Conservation (phyloP, 1,284 basidiomycete genomes). For the Phylloporus sp. region DNA sequence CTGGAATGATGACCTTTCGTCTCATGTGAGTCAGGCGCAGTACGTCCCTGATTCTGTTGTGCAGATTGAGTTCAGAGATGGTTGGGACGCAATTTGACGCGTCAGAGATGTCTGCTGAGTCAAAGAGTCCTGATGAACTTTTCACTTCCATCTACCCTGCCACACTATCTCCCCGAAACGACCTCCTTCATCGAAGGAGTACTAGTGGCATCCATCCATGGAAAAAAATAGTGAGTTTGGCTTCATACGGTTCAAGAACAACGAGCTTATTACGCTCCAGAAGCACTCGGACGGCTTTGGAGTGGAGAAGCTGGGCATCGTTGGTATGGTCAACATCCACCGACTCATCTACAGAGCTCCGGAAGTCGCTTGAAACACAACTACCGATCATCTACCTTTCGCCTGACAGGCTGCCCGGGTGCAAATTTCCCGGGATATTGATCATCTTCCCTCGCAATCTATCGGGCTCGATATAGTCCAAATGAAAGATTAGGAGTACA, state of each 20-base stretch:
- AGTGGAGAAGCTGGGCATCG: slow-evolving; percentile 81
- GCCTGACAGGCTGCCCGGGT: slow-evolving; percentile 83
- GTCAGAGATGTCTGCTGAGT: slow-evolving; percentile 35
- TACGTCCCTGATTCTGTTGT: too few species aligned
- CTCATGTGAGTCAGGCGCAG: too few species aligned
- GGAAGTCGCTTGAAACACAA: slow-evolving; percentile 84
- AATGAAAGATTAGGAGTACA: slow-evolving; percentile 75
- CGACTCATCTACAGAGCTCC: slow-evolving; percentile 82
- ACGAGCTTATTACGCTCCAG: background rate
- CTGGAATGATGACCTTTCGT: too few species aligned
- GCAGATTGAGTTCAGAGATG: slow-evolving; percentile 88
- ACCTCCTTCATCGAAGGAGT: slow-evolving; percentile 63
- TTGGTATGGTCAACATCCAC: slow-evolving; percentile 82
- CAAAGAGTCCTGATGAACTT: slow-evolving; percentile 49
- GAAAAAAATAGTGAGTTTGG: slow-evolving; percentile 64
- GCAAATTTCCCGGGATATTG: slow-evolving; percentile 87
- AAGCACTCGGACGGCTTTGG: slow-evolving; percentile 86
- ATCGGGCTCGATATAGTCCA: slow-evolving; percentile 75
- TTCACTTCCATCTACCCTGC: slow-evolving; percentile 34
- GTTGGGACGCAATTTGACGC: slow-evolving; percentile 75
- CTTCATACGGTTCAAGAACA: background rate
- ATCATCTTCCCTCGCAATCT: slow-evolving; percentile 72
- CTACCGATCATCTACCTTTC: slow-evolving; percentile 64
- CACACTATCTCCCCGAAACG: slow-evolving; percentile 46
- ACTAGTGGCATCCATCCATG: slow-evolving; percentile 86